Evolutionary conservation across 768 basidiomycete species (phyloP), one percentile per base, ranked within the genome.

Genomic region (Sporobolomyces pararoseus): DNA sequence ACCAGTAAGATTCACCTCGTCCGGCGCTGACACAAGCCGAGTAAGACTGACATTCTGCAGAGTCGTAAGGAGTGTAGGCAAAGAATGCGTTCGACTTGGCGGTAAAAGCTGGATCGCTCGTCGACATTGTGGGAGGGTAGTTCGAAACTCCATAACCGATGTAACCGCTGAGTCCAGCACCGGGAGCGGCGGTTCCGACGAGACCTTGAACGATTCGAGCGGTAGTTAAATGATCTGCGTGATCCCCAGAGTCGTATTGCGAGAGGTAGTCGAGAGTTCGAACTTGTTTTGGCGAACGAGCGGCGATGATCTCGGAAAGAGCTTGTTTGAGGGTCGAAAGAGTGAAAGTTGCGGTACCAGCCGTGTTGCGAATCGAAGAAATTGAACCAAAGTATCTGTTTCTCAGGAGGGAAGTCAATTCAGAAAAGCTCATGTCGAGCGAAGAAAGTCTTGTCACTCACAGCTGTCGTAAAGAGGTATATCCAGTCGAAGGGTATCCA

Each of bases 11-110:
- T 42, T 75, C 74, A 1, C 53, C 67, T 7, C 74, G 66, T 12
- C 74, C 74, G 2, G 57, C 31, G 32, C 32, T 35, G 3, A 31
- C 42, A 47, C 66, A 71, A n/a, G 25, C 25, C 4, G 21, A n/a
- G 54, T 61, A 63, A 0, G 55, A 37, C 53, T 72, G 70, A 65
- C 74, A 75, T 64, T 71, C 70, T 29, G 59, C 68, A 4, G 39
- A 37, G 68, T 75, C 74, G 61, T 55, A 75, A 12, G 74, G 74
- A 5, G 74, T 72, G 65, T 75, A 75, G 34, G 68, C 55, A 47
- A 71, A 75, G 67, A 75, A 75, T 7, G 74, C 74, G 59, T 66
- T 49, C 17, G 27, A 16, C 53, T 75, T 75, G n/a, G 63, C 60
- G 6, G 17, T 31, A 49, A 75, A 66, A 13, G 17, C 13, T 13